phyloP scores from a whole-genome alignment of 1,284 basidiomycete genomes.

The Cutaneotrichosporon sp. region DNA sequence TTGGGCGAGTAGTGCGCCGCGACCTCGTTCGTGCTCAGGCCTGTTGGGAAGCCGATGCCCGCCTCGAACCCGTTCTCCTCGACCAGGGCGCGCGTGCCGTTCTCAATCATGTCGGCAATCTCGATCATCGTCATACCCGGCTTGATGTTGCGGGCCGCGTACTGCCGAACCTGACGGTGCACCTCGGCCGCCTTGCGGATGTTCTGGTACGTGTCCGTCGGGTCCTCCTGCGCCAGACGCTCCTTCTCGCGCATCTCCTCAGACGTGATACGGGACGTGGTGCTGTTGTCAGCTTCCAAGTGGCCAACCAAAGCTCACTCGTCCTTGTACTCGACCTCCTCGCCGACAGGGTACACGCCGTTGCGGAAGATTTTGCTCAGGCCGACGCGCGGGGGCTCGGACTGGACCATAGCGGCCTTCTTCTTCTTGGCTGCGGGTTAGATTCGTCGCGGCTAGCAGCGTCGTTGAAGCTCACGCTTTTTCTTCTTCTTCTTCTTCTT shows the following conservation, averaged over 20 bases:
- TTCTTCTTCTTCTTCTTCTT: slow-evolving; percentile 95
- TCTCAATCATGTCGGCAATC: slow-evolving; percentile 91
- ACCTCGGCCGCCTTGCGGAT: slow-evolving; percentile 93
- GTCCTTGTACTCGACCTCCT: slow-evolving; percentile 87
- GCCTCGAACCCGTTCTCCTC: slow-evolving; percentile 80
- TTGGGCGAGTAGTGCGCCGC: slow-evolving; percentile 98
- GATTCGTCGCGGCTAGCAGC: not conserved
- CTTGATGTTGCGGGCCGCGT: slow-evolving; percentile 79
- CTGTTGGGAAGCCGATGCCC: slow-evolving; percentile 96
- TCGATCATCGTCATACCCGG: slow-evolving; percentile 96
- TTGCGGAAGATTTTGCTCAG: slow-evolving; percentile 85
- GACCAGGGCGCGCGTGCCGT: slow-evolving; percentile 83
- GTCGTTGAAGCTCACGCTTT: slow-evolving; percentile 57
- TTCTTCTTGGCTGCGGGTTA: slow-evolving; percentile 68
- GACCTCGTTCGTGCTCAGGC: slow-evolving; percentile 88
- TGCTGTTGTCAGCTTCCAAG: slow-evolving; percentile 58
- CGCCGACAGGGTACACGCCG: slow-evolving; percentile 85
- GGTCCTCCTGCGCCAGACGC: slow-evolving; percentile 72
- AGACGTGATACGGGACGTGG: slow-evolving; percentile 80
- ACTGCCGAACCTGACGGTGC: slow-evolving; percentile 85
- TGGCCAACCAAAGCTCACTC: slow-evolving; percentile 58
- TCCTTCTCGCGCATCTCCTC: slow-evolving; percentile 89
- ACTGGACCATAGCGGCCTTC: slow-evolving; percentile 67
- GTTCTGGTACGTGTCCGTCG: slow-evolving; percentile 77
- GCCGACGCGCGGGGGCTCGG: slow-evolving; percentile 90